Conservation (phyloP, 306 rosid genomes). For the Gleditsia sinensis region DNA sequence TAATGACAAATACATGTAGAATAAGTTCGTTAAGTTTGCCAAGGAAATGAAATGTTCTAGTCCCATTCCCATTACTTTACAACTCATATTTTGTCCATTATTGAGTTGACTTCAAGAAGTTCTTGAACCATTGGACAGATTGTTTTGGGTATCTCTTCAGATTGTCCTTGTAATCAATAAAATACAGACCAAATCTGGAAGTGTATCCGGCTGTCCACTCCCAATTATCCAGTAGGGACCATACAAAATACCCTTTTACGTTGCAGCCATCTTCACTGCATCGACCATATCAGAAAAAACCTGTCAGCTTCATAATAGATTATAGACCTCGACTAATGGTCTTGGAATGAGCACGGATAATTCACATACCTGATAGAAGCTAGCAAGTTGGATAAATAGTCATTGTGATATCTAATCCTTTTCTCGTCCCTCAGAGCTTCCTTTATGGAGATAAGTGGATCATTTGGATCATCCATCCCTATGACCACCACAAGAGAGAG, state of each 20-base stretch:
- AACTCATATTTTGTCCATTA: neutral
- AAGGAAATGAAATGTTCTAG: neutral
- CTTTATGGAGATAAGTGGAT: constrained; percentile 40
- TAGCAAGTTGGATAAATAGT: constrained; percentile 58
- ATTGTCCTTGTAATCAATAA: constrained; percentile 69
- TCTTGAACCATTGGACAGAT: constrained; percentile 74
- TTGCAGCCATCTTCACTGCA: constrained; percentile 84
- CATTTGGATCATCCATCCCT: constrained; percentile 91
- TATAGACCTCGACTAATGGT: neutral
- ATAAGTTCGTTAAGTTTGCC: no score
- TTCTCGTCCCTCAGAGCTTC: constrained; percentile 71
- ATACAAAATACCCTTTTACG: constrained; percentile 79
- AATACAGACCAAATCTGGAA: constrained; percentile 81
- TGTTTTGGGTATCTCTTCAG: constrained; percentile 76
- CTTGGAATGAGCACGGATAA: neutral
- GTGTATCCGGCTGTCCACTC: constrained; percentile 79
- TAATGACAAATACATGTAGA: no score
- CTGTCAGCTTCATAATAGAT: constrained; percentile 5
- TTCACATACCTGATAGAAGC: constrained; percentile 61
- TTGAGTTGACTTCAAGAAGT: constrained; percentile 55
- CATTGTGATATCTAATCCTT: constrained; percentile 70
- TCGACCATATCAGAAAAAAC: neutral
- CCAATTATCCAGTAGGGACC: constrained; percentile 88
- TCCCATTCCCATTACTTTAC: neutral
- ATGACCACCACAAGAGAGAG: neutral